Conservation (phyloP, 495 filamentous ascomycete species). For the Xylaria grammica region DNA sequence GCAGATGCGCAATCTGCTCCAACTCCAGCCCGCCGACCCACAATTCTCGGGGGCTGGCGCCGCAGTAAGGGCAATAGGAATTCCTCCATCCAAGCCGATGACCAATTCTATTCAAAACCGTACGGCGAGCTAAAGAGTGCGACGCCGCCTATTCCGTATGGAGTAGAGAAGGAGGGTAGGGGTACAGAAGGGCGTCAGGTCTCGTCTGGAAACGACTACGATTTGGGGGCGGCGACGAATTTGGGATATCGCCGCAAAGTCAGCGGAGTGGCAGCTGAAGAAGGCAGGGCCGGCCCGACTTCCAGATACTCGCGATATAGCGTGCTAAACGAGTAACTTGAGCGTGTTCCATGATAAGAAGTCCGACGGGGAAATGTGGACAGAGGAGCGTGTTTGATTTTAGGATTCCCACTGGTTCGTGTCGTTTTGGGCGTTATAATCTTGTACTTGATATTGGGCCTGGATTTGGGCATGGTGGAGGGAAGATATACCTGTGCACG, state of each 20-base stretch:
- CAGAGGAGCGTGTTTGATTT: neutral
- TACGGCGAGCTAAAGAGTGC: constrained; percentile 55
- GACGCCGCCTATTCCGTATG: constrained; percentile 54
- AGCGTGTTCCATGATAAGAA: neutral
- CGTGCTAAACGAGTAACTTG: constrained; percentile 30
- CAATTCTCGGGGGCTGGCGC: constrained; percentile 10
- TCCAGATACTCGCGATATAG: constrained; percentile 39
- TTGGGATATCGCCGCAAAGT: constrained; percentile 63
- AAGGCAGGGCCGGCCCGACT: constrained; percentile 56
- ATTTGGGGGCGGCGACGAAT: constrained; percentile 49
- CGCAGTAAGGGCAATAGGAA: constrained; percentile 39
- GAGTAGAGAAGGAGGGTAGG: constrained; percentile 20
- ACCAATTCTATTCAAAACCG: constrained; percentile 57
- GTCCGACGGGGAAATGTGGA: neutral
- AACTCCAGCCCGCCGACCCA: constrained; percentile 15
- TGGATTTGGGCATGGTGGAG: neutral
- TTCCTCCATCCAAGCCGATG: constrained; percentile 57
- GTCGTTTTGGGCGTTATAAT: constrained; percentile 4
- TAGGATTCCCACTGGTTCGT: constrained; percentile 11
- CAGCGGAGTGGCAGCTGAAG: constrained; percentile 85
- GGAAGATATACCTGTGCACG: neutral
- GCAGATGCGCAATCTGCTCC: constrained; percentile 34
- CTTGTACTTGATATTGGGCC: constrained; percentile 5
- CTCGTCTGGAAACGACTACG: constrained; percentile 66
- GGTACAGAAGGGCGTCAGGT: constrained; percentile 41